Conservation (phyloP, 495 filamentous ascomycete genomes). For the Xanthoparmelia taractica region DNA sequence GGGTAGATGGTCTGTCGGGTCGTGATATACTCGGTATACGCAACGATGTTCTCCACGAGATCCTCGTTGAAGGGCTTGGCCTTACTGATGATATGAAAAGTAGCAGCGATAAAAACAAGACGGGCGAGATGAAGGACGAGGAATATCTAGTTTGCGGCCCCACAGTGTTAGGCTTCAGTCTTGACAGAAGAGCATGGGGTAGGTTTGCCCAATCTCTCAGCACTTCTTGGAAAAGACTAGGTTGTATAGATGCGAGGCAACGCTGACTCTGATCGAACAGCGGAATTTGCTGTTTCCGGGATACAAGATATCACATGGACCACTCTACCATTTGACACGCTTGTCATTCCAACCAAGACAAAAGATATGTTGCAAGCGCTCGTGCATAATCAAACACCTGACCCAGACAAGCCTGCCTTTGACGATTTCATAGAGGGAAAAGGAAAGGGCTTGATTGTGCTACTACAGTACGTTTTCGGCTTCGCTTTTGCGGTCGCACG, state of each 20-base stretch:
- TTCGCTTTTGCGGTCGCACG: too few relatives aligned
- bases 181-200: conserved; percentile 26
- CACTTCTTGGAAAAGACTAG: neutral
- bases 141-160: conserved; percentile 27
- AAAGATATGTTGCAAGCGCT: conserved; percentile 40
- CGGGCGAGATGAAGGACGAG: conserved; percentile 25
- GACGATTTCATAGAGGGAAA: conserved; percentile 28
- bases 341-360: conserved; percentile 20
- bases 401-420: conserved; percentile 21
- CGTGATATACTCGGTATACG: conserved; percentile 14
- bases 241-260: neutral
- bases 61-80: conserved; percentile 7
- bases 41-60: conserved; percentile 9
- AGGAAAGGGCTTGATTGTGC: conserved; percentile 24
- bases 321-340: conserved; percentile 19
- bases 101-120: conserved; percentile 1
- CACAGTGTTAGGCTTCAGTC: conserved; percentile 29
- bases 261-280: conserved; percentile 7
- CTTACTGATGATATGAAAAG: conserved; percentile 6
- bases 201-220: neutral
- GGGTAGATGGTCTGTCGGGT: conserved; percentile 12
- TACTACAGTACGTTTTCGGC: conserved; percentile 20
- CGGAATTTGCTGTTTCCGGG: conserved; percentile 20
- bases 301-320: conserved; percentile 20
- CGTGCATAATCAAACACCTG: conserved; percentile 17